Evolutionary conservation across 148 eudicot species (phyloP).

Genomic region (Rhododendron williamsianum): DNA sequence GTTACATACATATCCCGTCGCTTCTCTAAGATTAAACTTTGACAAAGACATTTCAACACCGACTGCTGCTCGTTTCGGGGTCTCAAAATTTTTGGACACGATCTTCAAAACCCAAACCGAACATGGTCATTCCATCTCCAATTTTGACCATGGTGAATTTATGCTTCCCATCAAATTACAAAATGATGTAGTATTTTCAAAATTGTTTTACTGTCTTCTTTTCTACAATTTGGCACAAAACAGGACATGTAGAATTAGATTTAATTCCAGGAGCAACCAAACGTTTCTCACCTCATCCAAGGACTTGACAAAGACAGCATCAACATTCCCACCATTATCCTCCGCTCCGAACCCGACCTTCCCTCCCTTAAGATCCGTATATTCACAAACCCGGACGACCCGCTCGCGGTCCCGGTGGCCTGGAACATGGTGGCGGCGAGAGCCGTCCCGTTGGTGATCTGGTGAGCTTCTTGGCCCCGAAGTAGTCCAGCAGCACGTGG

Average conservation of each 20-base stretch:
- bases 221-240: too few relatives aligned
- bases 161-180: too few relatives aligned
- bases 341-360: slow-evolving; percentile 71
- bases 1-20: too few relatives aligned
- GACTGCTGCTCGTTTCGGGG: too few relatives aligned
- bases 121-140: too few relatives aligned
- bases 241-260: background rate
- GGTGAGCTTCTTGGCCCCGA: slow-evolving; percentile 92
- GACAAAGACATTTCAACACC: too few relatives aligned
- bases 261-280: background rate
- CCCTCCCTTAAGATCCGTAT: slow-evolving; percentile 78
- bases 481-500: slow-evolving; percentile 86
- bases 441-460: slow-evolving; percentile 75
- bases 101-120: too few relatives aligned
- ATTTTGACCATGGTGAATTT: too few relatives aligned
- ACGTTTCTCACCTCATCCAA: slow-evolving; percentile 30
- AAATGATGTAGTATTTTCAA: too few relatives aligned
- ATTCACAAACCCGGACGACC: slow-evolving; percentile 79
- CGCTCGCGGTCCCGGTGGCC: slow-evolving; percentile 80
- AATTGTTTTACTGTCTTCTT: too few relatives aligned
- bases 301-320: slow-evolving; percentile 60
- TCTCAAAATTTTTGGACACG: too few relatives aligned
- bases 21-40: too few relatives aligned
- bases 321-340: slow-evolving; percentile 31
- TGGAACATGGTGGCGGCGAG: slow-evolving; percentile 94